phyloP scores from a whole-genome alignment of 2,329 filamentous ascomycete genomes.

The Nothophaeocryptopus gaeumannii region DNA sequence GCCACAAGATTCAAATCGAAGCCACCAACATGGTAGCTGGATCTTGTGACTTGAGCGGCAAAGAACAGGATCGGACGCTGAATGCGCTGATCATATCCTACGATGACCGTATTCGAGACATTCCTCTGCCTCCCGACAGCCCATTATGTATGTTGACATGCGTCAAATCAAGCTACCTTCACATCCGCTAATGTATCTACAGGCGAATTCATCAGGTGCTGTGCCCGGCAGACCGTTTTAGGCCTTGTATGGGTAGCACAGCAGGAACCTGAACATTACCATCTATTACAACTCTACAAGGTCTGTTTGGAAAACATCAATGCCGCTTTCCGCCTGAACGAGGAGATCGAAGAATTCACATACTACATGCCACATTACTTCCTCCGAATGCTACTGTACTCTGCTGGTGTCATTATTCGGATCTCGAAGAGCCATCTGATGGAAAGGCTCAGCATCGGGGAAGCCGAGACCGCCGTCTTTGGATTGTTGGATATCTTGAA shows the following conservation, averaged over 20 bases:
- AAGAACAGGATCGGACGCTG: slow-evolving; percentile 1
- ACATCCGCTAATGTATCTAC: background rate
- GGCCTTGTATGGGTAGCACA: slow-evolving; percentile 3
- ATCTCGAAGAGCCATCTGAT: slow-evolving; percentile 5
- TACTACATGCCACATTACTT: slow-evolving; percentile 8
- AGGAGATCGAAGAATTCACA: background rate
- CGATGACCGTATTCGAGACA: slow-evolving; percentile 2
- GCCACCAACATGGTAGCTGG: slow-evolving; percentile 4
- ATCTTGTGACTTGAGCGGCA: slow-evolving; percentile 6
- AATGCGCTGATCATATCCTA: slow-evolving; percentile 3
- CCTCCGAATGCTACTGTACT: background rate
- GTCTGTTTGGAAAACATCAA: background rate
- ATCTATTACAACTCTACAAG: slow-evolving; percentile 4
- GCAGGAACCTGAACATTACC: slow-evolving; percentile 6
- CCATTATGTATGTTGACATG: background rate
- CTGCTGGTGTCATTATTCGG: slow-evolving; percentile 3
- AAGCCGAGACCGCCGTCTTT: slow-evolving; percentile 4
- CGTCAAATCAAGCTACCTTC: background rate
- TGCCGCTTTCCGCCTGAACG: background rate
- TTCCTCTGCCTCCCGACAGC: background rate
- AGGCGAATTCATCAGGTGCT: slow-evolving; percentile 6
- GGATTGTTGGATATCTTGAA: slow-evolving; percentile 1
- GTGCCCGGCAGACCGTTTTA: background rate
- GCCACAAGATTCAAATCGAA: slow-evolving; percentile 2
- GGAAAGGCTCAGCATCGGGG: slow-evolving; percentile 1